Base-by-base conservation (phyloP, 371 early-diverging fungal species). In the Neoconidiobolus thromboides region DNA sequence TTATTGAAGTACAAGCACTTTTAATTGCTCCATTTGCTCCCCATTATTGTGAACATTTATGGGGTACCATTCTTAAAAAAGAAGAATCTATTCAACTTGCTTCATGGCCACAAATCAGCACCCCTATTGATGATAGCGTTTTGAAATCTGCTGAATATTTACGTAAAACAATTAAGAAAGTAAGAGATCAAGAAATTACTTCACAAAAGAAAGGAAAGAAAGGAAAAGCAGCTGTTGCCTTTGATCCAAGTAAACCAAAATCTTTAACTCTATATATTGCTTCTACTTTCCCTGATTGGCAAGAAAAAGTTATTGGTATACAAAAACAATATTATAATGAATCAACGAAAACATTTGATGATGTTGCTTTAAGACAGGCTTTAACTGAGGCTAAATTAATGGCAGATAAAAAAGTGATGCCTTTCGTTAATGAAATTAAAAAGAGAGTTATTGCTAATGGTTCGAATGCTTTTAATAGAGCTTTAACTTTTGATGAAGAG, bases 391-490 rank as follows among this genome's bases (percentile, higher is more conserved):
- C 73, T 64, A 91, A 87, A 43, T 64, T 94, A 68, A 73, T 85
- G 66, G 89, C 87, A 77, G 86, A 95, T 73, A 95, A 93, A 77
- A 83, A 84, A 68, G 80, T 81, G 38, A 93, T 93, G 91, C 93
- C 95, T 26, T 96, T 94, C 70, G 79, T 91, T 37, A 80, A 85
- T 63, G 82, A 86, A 51, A 62, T 80, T 65, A 58, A 58, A 48
- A 89, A 85, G 71, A 69, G 73, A 53, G 83, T 90, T 26, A 76
- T 73, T 43, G 73, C 68, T 40, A 63, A 66, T 3, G 93, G 95
- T 0, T 67, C 79, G 1, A 60, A 69, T 2, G 94, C 85, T 1
- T 88, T 97, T 61, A 78, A 90, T 65, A 85, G 91, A 55, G 69
- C 80, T 2, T 72, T 93, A 62, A 65, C 62, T 38, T 96, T 95